phyloP scores from a whole-genome alignment of 352 stramenopile species.

The Phytopythium boreale region DNA sequence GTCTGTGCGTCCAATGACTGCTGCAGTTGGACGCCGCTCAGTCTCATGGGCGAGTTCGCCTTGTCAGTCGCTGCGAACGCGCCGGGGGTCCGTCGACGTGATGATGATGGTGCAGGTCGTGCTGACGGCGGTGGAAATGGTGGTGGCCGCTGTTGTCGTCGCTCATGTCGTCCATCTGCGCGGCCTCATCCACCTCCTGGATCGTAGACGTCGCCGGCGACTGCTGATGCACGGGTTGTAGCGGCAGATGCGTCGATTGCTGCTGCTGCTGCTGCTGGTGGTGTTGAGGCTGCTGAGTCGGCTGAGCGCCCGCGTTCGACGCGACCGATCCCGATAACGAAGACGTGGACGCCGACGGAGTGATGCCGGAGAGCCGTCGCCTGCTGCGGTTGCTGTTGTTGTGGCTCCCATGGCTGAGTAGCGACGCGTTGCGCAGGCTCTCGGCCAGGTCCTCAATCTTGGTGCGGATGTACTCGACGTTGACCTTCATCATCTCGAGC shows the following conservation, averaged over 20 bases:
- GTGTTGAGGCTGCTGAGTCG: not conserved
- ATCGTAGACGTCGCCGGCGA: conserved; percentile 13
- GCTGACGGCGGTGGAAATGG: not conserved
- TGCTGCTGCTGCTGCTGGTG: conserved; percentile 7
- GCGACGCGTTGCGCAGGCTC: conserved; percentile 27
- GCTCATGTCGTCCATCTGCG: conserved; percentile 5
- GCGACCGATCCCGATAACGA: not conserved
- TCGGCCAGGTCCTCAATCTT: conserved; percentile 72
- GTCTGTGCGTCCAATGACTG: not conserved
- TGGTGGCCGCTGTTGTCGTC: conserved; percentile 4
- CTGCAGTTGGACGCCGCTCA: not conserved
- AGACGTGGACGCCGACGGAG: conserved; percentile 5
- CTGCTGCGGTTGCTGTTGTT: conserved; percentile 15
- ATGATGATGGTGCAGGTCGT: not conserved
- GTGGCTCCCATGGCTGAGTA: conserved; percentile 20
- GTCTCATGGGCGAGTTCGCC: not conserved
- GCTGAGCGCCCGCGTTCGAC: not conserved
- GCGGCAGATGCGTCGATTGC: conserved; percentile 3
- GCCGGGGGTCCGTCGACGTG: not conserved
- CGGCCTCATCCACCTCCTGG: conserved; percentile 12
- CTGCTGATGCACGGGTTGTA: conserved; percentile 8
- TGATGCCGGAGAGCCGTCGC: conserved; percentile 12
- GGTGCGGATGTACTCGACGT: conserved; percentile 78
- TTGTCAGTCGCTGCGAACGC: not conserved
- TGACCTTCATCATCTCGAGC: conserved; percentile 86